Base-by-base conservation (phyloP, 306 rosid genomes). In the Gleditsia sinensis region DNA sequence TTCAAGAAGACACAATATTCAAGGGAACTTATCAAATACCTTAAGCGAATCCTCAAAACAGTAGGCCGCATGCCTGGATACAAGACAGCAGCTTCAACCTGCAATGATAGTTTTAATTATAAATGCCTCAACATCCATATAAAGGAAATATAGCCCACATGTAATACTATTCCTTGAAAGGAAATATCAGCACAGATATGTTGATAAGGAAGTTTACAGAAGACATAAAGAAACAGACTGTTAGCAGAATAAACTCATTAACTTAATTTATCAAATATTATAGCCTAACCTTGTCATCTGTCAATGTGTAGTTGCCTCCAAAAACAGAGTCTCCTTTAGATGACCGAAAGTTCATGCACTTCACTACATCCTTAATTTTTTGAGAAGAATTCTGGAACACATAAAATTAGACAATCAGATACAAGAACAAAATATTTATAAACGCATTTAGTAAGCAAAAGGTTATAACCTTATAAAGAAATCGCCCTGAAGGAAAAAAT, bases 51-150 rank as follows among this genome's bases (percentile, higher is more conserved):
- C 84, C 99, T 91, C 84, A 92, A 72, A 45, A 94, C 97, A 34
- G 99, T 94, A 56, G 99, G 97, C 37, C 89, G 90, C 80, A 51
- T 60, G 64, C 99, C 97, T 33, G 97, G 92, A 78, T 94, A 94
- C 82, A 94, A 69, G 75, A 94, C 91, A 64, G 98, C 97, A 62
- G 96, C 95, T 87, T 94, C 96, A 84, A 91, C 91, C 97, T 94
- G 86, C 69, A 78, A 78, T 27, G 40, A 58, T 71, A 71, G 62
- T 48, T 68, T 45, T 56, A 59, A 76, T 33, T 33, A 62, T 28
- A 69, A 73, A 70, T 76, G 67, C 57, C 50, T 74, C 79, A 48
- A 58, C 71, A 75, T 65, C 83, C 17, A 6, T 28, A 21, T 20
- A 45, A 30, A 76, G 67, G 67, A 68, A 70, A 34, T 23, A 42